Conservation (phyloP, 2,329 filamentous ascomycete species). For the Colletotrichum sp. region DNA sequence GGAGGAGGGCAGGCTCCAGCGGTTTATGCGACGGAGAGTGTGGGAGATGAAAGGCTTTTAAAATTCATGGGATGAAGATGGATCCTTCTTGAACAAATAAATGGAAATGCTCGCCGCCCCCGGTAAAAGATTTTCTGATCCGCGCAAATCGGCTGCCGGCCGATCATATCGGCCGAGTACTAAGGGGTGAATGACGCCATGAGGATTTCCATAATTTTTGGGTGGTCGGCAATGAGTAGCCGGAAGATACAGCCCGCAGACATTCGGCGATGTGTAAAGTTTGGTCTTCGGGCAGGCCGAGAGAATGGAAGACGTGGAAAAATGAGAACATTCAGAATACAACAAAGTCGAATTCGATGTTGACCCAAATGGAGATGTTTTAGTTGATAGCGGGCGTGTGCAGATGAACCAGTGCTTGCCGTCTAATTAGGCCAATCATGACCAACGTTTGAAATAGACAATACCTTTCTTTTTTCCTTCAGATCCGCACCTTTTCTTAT, state of each 20-base stretch:
- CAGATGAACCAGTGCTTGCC: neutral
- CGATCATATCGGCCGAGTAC: neutral
- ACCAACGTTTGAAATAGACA: neutral
- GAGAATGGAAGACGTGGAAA: too few species aligned
- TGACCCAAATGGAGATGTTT: neutral
- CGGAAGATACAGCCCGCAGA: neutral
- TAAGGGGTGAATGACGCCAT: neutral
- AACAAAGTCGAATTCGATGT: neutral
- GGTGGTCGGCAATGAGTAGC: neutral
- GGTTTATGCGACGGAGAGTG: neutral
- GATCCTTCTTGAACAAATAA: neutral
- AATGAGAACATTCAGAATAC: neutral
- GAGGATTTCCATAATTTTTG: neutral
- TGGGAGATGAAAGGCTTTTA: constrained; percentile 5
- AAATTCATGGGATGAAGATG: neutral
- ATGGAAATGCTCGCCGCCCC: neutral
- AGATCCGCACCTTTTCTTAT: neutral
- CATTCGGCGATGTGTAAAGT: neutral
- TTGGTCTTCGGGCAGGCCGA: neutral
- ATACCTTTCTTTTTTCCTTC: neutral
- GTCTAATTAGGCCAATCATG: neutral
- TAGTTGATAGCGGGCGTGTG: neutral
- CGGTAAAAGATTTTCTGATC: neutral
- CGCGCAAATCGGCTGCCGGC: neutral
- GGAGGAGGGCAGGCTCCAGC: neutral